Evolutionary conservation across 2,329 filamentous ascomycete genomes (phyloP).

Genomic region (Hypoxylon sp.): DNA sequence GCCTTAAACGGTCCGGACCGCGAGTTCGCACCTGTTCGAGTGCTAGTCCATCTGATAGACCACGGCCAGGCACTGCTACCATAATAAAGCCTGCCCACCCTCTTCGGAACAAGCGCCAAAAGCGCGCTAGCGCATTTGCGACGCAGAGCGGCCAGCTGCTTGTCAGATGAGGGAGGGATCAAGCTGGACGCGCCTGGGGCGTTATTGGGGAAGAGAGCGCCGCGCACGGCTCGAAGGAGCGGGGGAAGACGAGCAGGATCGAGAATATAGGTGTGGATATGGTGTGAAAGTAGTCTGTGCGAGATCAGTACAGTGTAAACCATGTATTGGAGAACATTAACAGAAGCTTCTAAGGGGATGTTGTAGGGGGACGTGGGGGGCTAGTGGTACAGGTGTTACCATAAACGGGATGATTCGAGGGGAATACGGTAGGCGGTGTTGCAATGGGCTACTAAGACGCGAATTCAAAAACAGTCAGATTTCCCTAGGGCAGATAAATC

Average conservation of each 20-base stretch:
- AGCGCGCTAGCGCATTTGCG: slow-evolving; percentile 74
- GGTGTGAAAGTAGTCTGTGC: slow-evolving; percentile 70
- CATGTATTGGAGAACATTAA: slow-evolving; percentile 43
- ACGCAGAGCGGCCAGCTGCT: slow-evolving; percentile 72
- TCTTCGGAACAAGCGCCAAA: slow-evolving; percentile 62
- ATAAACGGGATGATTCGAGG: slow-evolving; percentile 37
- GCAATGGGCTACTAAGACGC: slow-evolving; percentile 38
- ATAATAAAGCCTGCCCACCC: slow-evolving; percentile 65
- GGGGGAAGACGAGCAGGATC: slow-evolving; percentile 74
- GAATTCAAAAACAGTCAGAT: slow-evolving; percentile 32
- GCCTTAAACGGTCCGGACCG: slow-evolving; percentile 50
- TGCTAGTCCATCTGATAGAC: slow-evolving; percentile 47
- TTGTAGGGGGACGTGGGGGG: slow-evolving; percentile 48
- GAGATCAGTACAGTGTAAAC: slow-evolving; percentile 49
- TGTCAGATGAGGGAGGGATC: slow-evolving; percentile 70
- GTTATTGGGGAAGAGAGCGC: slow-evolving; percentile 89
- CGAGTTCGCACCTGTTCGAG: slow-evolving; percentile 43
- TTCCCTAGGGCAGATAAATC: slow-evolving; percentile 35
- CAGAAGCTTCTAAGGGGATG: slow-evolving; percentile 47
- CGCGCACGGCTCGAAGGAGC: slow-evolving; percentile 78
- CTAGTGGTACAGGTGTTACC: slow-evolving; percentile 43
- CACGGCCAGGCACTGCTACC: slow-evolving; percentile 54
- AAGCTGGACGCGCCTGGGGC: slow-evolving; percentile 74
- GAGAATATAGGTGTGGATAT: slow-evolving; percentile 69
- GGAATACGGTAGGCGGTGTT: slow-evolving; percentile 34